Conservation (phyloP, 768 basidiomycete species). For the Lactarius indigo region DNA sequence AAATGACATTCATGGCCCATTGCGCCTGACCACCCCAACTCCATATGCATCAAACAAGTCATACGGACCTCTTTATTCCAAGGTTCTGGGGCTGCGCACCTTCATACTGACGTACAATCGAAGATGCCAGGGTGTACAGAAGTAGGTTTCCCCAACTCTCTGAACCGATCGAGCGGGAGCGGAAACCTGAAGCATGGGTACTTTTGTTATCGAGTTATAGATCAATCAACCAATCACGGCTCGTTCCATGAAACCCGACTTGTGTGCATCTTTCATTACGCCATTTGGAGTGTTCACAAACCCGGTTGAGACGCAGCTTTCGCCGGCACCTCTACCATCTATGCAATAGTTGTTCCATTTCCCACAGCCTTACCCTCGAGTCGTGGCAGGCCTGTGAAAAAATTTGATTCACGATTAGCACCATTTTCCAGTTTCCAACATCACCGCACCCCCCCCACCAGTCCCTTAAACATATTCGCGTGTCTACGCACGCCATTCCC, state of each 20-base stretch:
- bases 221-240: conserved; percentile 47
- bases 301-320: conserved; percentile 56
- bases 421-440: background rate
- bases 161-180: conserved; percentile 10
- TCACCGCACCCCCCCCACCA: background rate
- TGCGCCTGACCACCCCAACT: conserved; percentile 41
- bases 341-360: conserved; percentile 27
- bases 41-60: conserved; percentile 37
- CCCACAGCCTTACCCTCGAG: conserved; percentile 35
- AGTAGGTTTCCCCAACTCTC: conserved; percentile 39
- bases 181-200: background rate
- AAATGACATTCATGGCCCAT: conserved; percentile 54
- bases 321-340: conserved; percentile 58
- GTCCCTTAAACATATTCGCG: background rate
- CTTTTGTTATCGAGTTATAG: conserved; percentile 34
- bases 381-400: background rate
- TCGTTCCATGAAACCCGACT: conserved; percentile 58
- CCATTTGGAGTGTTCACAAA: conserved; percentile 30
- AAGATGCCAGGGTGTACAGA: conserved; percentile 61
- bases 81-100: conserved; percentile 51
- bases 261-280: background rate
- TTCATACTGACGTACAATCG: conserved; percentile 59
- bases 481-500: background rate
- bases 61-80: conserved; percentile 49
- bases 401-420: background rate